Conservation (phyloP, 768 basidiomycete species). For the Psilocybe subaeruginosa region DNA sequence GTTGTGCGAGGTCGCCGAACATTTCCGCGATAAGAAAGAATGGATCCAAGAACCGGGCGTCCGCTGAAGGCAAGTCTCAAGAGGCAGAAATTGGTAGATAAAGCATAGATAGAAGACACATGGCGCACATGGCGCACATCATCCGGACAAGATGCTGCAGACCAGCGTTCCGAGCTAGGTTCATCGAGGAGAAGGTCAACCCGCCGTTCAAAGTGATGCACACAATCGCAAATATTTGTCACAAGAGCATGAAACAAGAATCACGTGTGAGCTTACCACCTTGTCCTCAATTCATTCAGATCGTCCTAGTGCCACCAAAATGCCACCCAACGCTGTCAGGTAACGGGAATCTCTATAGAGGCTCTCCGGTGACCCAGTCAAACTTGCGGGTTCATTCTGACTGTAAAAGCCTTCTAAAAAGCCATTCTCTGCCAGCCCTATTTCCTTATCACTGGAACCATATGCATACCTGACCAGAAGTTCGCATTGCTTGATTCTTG, state of each 20-base stretch:
- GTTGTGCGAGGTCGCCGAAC: background rate
- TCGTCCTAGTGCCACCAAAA: background rate
- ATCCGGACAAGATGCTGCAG: conserved; percentile 10
- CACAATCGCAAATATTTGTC: background rate
- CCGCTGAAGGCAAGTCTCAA: background rate
- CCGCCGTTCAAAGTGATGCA: background rate
- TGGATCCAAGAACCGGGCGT: background rate
- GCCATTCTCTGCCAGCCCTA: background rate
- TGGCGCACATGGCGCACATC: conserved; percentile 11
- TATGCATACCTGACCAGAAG: background rate
- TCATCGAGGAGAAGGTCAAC: background rate
- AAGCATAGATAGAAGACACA: conserved; percentile 17
- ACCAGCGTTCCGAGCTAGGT: conserved; percentile 6
- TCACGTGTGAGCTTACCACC: background rate
- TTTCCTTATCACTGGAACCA: background rate
- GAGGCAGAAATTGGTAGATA: conserved; percentile 8
- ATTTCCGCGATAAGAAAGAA: conserved; percentile 1
- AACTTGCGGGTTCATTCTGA: background rate
- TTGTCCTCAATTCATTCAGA: background rate
- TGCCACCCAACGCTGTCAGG: background rate
- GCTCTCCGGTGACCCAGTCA: background rate
- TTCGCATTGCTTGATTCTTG: background rate
- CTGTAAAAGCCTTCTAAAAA: background rate
- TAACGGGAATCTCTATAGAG: background rate
- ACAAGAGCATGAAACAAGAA: background rate